phyloP scores from a whole-genome alignment of 345 rosid species.

The Carallia pectinifolia region DNA sequence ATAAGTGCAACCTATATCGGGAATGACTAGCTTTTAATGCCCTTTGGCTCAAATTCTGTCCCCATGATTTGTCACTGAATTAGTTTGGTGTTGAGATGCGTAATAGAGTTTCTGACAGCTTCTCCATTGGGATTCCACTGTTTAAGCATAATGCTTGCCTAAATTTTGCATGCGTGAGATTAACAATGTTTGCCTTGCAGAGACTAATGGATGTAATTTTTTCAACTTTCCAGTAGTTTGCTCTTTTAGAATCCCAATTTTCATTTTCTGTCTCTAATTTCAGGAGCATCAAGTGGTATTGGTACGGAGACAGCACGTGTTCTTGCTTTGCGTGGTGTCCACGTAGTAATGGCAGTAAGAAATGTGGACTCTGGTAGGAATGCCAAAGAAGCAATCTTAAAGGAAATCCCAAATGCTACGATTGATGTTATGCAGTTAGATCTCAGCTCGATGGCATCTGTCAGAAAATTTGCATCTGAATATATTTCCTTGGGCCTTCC shows the following conservation, averaged over 20 bases:
- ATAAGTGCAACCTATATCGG: too few relatives aligned
- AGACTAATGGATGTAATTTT: too few relatives aligned
- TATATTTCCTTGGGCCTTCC: conserved; percentile 34
- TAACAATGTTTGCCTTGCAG: too few relatives aligned
- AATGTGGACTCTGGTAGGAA: conserved; percentile 32
- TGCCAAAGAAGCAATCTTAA: conserved; percentile 34
- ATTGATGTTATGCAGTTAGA: conserved; percentile 41
- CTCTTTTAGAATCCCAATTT: neutral
- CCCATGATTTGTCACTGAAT: too few relatives aligned
- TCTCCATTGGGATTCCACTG: too few relatives aligned
- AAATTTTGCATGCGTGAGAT: too few relatives aligned
- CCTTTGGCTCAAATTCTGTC: too few relatives aligned
- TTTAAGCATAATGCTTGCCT: too few relatives aligned
- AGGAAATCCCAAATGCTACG: conserved; percentile 24
- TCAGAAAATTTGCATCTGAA: conserved; percentile 34
- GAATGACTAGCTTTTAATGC: too few relatives aligned
- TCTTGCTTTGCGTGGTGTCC: conserved; percentile 29
- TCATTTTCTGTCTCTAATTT: neutral
- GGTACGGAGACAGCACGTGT: conserved; percentile 42
- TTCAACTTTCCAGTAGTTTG: too few relatives aligned
- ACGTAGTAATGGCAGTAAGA: conserved; percentile 32
- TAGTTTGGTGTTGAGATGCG: too few relatives aligned
- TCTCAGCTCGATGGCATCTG: conserved; percentile 39
- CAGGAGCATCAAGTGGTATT: conserved; percentile 47
- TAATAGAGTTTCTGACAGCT: too few relatives aligned